phyloP scores from a whole-genome alignment of 1,139 yeast genomes.

The Kurtzmaniella natalensis region DNA sequence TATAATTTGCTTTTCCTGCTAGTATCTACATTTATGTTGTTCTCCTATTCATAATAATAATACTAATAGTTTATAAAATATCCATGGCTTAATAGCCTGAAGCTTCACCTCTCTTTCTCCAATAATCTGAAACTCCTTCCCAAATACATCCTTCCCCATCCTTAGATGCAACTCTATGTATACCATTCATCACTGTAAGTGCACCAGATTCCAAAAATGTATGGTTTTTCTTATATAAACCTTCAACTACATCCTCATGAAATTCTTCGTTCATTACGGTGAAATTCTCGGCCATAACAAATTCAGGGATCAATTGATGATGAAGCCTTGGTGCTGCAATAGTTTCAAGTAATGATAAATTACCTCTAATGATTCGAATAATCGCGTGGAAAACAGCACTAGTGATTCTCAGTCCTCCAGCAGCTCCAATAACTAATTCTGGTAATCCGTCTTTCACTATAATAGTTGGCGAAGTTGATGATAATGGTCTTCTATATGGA shows the following conservation, averaged over 20 bases:
- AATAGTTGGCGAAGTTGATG: slow-evolving; percentile 78
- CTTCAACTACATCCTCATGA: slow-evolving; percentile 8
- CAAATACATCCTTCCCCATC: slow-evolving; percentile 12
- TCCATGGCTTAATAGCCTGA: slow-evolving; percentile 27
- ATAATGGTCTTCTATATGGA: slow-evolving; percentile 78
- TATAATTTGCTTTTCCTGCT: too few relatives aligned
- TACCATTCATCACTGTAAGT: slow-evolving; percentile 42
- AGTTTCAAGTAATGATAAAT: slow-evolving; percentile 57
- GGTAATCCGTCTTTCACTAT: slow-evolving; percentile 46
- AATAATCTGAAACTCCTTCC: slow-evolving; percentile 43
- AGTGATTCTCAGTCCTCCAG: slow-evolving; percentile 91
- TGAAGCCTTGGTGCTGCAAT: slow-evolving; percentile 80
- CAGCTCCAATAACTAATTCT: slow-evolving; percentile 79
- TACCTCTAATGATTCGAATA: slow-evolving; percentile 55
- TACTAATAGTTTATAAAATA: too few relatives aligned
- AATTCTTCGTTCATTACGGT: slow-evolving; percentile 20
- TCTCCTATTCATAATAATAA: too few relatives aligned
- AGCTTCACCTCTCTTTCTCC: slow-evolving; percentile 43
- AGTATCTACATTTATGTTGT: too few relatives aligned
- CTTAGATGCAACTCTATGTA: slow-evolving; percentile 16
- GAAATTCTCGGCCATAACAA: slow-evolving; percentile 53
- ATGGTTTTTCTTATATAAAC: slow-evolving; percentile 22
- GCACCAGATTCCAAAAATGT: slow-evolving; percentile 31
- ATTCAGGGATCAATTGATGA: slow-evolving; percentile 83
- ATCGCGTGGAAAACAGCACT: slow-evolving; percentile 82